These are phyloP conservation scores for Hymenoscyphus infarciens DNA, from an alignment of 2,329 filamentous ascomycete genomes.

Conservation along the genomic window DNA sequence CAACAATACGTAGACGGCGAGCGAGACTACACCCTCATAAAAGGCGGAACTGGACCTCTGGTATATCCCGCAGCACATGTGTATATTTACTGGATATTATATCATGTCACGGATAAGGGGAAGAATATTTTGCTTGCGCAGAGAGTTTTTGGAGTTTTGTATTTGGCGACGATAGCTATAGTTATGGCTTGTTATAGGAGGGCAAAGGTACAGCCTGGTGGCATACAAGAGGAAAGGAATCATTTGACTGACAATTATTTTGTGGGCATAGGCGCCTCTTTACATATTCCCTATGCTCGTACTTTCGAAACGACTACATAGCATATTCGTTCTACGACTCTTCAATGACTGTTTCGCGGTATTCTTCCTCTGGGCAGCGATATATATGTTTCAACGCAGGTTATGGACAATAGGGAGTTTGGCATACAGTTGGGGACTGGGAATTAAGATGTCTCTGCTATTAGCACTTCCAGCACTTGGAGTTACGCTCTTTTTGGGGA, in stretches of 20 bases:
- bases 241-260: constrained; percentile 9
- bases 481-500: constrained; percentile 68
- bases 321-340: constrained; percentile 84
- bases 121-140: constrained; percentile 77
- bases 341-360: constrained; percentile 96
- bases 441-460: constrained; percentile 93
- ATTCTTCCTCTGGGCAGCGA: constrained; percentile 77
- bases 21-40: constrained; percentile 80
- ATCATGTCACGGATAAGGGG: constrained; percentile 73
- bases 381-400: constrained; percentile 71
- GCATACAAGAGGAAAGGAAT: neutral
- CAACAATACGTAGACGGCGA: constrained; percentile 76
- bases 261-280: constrained; percentile 61
- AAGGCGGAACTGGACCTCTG: constrained; percentile 84
- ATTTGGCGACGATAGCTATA: constrained; percentile 69
- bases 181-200: constrained; percentile 80
- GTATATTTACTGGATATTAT: constrained; percentile 80
- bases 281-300: constrained; percentile 85
- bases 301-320: constrained; percentile 88
- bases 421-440: constrained; percentile 73
- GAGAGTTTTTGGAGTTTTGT: constrained; percentile 74
- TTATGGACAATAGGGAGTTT: constrained; percentile 71
- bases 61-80: constrained; percentile 95
- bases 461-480: constrained; percentile 79
- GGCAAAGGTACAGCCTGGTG: constrained; percentile 54